These are phyloP conservation scores for Cicer arietinum DNA, from an alignment of 306 rosid species.

Conservation along the genomic window DNA sequence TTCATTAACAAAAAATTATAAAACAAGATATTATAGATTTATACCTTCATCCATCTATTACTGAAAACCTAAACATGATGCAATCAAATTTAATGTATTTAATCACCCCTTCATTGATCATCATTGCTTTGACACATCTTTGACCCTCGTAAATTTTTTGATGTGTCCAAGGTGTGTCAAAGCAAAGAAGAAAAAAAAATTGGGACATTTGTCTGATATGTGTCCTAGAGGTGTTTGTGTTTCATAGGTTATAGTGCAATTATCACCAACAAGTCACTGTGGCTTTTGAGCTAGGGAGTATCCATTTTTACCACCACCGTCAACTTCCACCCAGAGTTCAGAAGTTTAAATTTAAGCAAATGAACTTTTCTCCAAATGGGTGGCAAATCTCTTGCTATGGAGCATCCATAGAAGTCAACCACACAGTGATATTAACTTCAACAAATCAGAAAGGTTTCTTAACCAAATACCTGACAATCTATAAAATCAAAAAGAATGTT, in stretches of 20 bases:
- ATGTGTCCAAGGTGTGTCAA: too few relatives aligned
- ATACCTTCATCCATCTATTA: too few relatives aligned
- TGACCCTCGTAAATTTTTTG: too few relatives aligned
- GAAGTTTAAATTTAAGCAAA: slow-evolving; percentile 28
- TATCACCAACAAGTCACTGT: slow-evolving; percentile 13
- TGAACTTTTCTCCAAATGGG: slow-evolving; percentile 32
- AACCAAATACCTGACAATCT: slow-evolving; percentile 72
- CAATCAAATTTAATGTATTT: too few relatives aligned
- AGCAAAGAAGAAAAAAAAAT: too few relatives aligned
- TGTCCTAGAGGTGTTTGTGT: too few relatives aligned
- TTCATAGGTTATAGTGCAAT: slow-evolving; percentile 1
- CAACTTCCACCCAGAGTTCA: slow-evolving; percentile 32
- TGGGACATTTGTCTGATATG: too few relatives aligned
- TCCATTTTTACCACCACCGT: slow-evolving; percentile 37
- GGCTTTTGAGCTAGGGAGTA: neutral
- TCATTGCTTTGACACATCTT: too few relatives aligned
- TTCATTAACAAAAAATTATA: too few relatives aligned
- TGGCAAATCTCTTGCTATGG: slow-evolving; percentile 32
- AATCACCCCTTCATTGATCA: too few relatives aligned
- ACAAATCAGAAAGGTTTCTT: slow-evolving; percentile 43
- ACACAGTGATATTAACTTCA: slow-evolving; percentile 37
- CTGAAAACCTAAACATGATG: too few relatives aligned
- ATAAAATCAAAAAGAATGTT: slow-evolving; percentile 68
- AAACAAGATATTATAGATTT: too few relatives aligned
- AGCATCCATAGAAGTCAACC: slow-evolving; percentile 38